Evolutionary conservation across 2,329 filamentous ascomycete species (phyloP), one percentile per base, ranked within the genome.

Genomic region (Talaromyces sp.): DNA sequence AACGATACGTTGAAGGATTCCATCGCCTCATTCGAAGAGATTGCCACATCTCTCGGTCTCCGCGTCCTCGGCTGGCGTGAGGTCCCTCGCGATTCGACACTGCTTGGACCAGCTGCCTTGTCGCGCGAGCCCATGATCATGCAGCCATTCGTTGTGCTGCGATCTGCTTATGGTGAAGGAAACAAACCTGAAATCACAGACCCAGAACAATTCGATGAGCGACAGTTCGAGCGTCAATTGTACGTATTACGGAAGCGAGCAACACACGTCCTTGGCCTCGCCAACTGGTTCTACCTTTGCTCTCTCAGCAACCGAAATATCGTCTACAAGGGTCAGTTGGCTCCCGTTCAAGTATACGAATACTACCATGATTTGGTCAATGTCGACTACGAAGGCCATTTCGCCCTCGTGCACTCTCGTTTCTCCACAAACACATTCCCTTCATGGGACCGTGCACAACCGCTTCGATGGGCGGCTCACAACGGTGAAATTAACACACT

Each of bases 221-320:
- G 88, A 70, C 85, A 87, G 68, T 98, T 98, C 78, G 95, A 98
- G 83, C 88, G 90, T 74, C 94, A 97, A 82, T 85, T 99, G 63
- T 99, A 94, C 79, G 86, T 98, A 68, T 87, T 99, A 71, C 90
- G 94, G 76, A 99, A 99, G 85, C 91, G 93, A 73, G 90, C 93
- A 62, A 97, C 93, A 57, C 93, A 97, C 82, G 90, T 92, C 73
- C 95, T 97, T 76, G 93, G 94, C 66, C 86, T 97, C 64, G 92
- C 96, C 80, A 97, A 97, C 80, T 98, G 94, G 94, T 98, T 98
- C 84, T 98, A 98, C 79, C 85, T 98, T 66, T 98, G 94, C 85
- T 97, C 93, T 59, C 82, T 98, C 70, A 95, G 89, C 79, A 97
- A 97, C 88, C 93, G 93, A 82, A 98, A 98, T 83, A 98, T 98